Evolutionary conservation across 768 basidiomycete genomes (phyloP).

Genomic region (Hydnomerulius pinastri): DNA sequence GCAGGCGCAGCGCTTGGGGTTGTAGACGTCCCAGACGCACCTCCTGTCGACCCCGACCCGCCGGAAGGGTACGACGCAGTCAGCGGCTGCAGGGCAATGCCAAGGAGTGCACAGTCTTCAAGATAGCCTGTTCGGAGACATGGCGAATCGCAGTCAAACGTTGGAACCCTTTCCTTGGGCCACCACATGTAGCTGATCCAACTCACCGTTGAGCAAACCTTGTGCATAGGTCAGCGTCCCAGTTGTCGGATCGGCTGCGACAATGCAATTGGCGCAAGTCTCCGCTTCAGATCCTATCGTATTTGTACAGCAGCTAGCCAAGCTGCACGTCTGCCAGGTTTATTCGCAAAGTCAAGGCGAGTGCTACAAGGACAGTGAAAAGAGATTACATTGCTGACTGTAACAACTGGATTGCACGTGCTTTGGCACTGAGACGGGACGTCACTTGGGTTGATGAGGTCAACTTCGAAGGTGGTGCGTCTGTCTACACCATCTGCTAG

Average conservation of each 20-base stretch:
- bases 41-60: neutral
- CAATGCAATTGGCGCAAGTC: neutral
- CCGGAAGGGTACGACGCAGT: neutral
- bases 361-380: neutral
- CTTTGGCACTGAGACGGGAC: neutral
- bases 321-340: neutral
- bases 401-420: neutral
- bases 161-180: too few relatives aligned
- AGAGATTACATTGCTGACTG: neutral
- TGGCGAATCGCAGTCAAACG: too few relatives aligned
- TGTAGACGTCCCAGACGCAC: neutral
- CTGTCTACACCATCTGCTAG: neutral
- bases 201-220: neutral
- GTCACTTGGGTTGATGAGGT: constrained; percentile 1
- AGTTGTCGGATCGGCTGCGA: neutral
- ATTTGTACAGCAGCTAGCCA: neutral
- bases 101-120: constrained; percentile 40
- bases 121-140: constrained; percentile 13
- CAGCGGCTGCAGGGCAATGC: constrained; percentile 37
- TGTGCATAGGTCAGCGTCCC: neutral
- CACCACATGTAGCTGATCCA: too few relatives aligned
- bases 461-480: neutral
- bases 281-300: neutral
- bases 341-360: neutral
- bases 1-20: neutral